Conservation (phyloP, 164 flowering plant genomes). For the Vitis rupestris region DNA sequence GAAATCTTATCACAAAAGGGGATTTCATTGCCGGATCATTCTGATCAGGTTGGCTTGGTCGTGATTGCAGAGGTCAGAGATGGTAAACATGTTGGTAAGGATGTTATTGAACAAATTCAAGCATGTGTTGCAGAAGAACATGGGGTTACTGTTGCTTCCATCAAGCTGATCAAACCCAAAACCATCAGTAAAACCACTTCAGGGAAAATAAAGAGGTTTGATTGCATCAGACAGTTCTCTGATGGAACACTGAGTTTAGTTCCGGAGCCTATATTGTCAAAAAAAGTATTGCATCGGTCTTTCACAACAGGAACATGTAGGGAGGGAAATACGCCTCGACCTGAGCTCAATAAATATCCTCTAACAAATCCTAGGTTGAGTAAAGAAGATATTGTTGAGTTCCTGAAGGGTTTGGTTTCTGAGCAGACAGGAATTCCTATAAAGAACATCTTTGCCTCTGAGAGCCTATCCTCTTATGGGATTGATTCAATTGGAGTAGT, state of each 20-base stretch:
- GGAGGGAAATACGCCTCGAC: slow-evolving; percentile 50
- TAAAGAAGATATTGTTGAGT: slow-evolving; percentile 51
- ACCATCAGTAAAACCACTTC: slow-evolving; percentile 80
- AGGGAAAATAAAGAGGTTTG: slow-evolving; percentile 78
- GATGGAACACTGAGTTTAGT: slow-evolving; percentile 55
- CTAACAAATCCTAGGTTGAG: slow-evolving; percentile 18
- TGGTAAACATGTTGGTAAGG: slow-evolving; percentile 48
- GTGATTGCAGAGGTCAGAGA: slow-evolving; percentile 78
- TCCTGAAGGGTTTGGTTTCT: slow-evolving; percentile 51
- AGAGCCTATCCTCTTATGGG: slow-evolving; percentile 64
- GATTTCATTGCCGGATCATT: slow-evolving; percentile 48
- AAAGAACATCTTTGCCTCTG: slow-evolving; percentile 51
- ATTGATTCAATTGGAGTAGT: slow-evolving; percentile 87
- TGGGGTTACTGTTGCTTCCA: slow-evolving; percentile 55
- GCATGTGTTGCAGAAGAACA: slow-evolving; percentile 73
- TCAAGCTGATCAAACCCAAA: slow-evolving; percentile 65
- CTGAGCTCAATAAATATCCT: slow-evolving; percentile 21
- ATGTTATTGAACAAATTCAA: slow-evolving; percentile 49
- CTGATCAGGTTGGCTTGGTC: slow-evolving; percentile 77
- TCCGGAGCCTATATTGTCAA: slow-evolving; percentile 29
- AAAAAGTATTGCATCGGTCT: slow-evolving; percentile 38
- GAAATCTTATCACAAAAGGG: slow-evolving; percentile 61
- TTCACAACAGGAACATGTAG: slow-evolving; percentile 64
- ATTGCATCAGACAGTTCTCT: slow-evolving; percentile 67
- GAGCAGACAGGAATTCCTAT: slow-evolving; percentile 58